Evolutionary conservation across 2,329 filamentous ascomycete genomes (phyloP).

Genomic region (Diaporthe nobilis): DNA sequence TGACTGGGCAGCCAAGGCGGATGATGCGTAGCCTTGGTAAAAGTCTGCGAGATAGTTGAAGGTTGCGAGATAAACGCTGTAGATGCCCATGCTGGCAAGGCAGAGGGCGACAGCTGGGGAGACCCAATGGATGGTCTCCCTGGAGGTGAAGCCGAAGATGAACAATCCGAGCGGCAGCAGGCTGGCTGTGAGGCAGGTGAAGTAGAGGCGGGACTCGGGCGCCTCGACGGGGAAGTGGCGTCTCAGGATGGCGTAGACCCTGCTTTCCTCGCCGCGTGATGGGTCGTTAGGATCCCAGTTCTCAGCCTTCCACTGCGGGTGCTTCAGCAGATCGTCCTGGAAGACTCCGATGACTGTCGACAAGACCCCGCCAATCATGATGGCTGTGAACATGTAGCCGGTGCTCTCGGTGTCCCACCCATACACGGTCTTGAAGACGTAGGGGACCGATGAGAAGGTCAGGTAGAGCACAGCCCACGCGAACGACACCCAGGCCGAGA

Average conservation of each 20-base stretch:
- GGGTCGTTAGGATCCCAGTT: slow-evolving; percentile 45
- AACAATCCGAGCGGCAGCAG: slow-evolving; percentile 86
- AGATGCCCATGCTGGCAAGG: slow-evolving; percentile 87
- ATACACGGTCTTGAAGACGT: slow-evolving; percentile 80
- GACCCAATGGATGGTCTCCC: slow-evolving; percentile 76
- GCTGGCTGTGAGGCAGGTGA: slow-evolving; percentile 81
- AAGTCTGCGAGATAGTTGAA: slow-evolving; percentile 95
- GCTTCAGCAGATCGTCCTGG: slow-evolving; percentile 77
- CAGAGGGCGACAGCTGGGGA: slow-evolving; percentile 78
- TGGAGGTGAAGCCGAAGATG: slow-evolving; percentile 82
- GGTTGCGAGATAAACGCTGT: slow-evolving; percentile 86
- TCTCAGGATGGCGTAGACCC: slow-evolving; percentile 62
- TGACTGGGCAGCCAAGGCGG: slow-evolving; percentile 87
- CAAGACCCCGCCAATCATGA: slow-evolving; percentile 76
- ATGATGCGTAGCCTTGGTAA: slow-evolving; percentile 88
- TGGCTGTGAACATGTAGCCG: slow-evolving; percentile 80
- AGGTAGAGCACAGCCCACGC: slow-evolving; percentile 92
- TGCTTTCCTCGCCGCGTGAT: slow-evolving; percentile 43
- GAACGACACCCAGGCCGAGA: slow-evolving; percentile 91
- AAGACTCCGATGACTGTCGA: slow-evolving; percentile 79
- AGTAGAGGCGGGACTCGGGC: slow-evolving; percentile 87
- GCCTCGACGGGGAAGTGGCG: slow-evolving; percentile 63
- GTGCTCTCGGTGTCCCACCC: slow-evolving; percentile 76
- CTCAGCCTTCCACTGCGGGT: slow-evolving; percentile 54
- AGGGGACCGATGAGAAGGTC: slow-evolving; percentile 83